A percentile compares a stretch with the other conserved stretches of the same genome.
Conservation (phyloP, 768 basidiomycete genomes). For the Suillus paluster region DNA sequence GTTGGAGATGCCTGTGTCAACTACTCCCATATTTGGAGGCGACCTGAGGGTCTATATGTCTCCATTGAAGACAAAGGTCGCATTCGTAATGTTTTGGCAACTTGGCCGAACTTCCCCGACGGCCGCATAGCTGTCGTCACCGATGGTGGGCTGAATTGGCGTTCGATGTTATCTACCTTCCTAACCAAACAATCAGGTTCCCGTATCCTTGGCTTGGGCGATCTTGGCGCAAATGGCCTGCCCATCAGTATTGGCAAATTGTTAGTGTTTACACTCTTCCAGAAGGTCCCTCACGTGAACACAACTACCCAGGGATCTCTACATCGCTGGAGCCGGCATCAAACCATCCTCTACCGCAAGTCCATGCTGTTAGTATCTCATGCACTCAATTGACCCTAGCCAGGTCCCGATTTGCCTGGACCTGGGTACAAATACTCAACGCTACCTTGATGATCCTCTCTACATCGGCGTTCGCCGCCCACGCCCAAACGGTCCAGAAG, state of each 20-base stretch:
- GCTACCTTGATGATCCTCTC: constrained; percentile 69
- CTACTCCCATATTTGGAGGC: constrained; percentile 71
- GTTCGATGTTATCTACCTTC: constrained; percentile 9
- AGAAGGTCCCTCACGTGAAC: constrained; percentile 5
- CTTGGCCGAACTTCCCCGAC: constrained; percentile 50
- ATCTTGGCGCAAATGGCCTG: constrained; percentile 45
- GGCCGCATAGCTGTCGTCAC: constrained; percentile 78
- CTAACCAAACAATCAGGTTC: constrained; percentile 45
- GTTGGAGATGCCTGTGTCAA: constrained; percentile 75
- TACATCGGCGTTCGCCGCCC: constrained; percentile 72
- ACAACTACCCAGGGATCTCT: constrained; percentile 51
- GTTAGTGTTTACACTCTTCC: constrained; percentile 38
- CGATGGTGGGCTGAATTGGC: constrained; percentile 49
- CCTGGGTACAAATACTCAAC: constrained; percentile 76
- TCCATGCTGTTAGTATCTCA: not conserved
- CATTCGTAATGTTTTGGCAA: constrained; percentile 57
- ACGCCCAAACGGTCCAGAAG: constrained; percentile 51
- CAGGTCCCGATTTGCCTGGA: constrained; percentile 71
- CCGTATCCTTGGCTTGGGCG: constrained; percentile 72
- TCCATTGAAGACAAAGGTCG: constrained; percentile 69
- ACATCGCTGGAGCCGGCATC: constrained; percentile 73
- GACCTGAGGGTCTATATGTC: constrained; percentile 64
- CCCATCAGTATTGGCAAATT: constrained; percentile 77
- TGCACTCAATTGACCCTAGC: not conserved
- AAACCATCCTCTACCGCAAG: constrained; percentile 50